A percentile compares a stretch with the other conserved stretches of the same genome.
Conservation (phyloP, 805 yeast species). For the Lipomyces oligophaga region DNA sequence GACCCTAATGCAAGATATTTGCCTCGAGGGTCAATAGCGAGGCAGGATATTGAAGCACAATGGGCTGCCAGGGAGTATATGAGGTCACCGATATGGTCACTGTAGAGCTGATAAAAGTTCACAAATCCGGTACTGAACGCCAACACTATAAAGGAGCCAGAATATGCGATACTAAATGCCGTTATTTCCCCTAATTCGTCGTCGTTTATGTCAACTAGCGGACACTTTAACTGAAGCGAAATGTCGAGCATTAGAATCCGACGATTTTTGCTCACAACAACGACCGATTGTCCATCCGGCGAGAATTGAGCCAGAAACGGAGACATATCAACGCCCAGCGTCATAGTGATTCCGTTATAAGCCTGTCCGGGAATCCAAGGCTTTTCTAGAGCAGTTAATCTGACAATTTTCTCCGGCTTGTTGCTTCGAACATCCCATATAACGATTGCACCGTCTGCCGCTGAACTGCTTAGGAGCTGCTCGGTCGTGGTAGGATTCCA, state of each 20-base stretch:
- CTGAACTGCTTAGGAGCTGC: slow-evolving; percentile 48
- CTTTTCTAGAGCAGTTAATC: neutral
- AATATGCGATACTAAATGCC: slow-evolving; percentile 40
- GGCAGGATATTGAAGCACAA: slow-evolving; percentile 47
- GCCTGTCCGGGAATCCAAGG: neutral
- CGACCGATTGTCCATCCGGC: slow-evolving; percentile 17
- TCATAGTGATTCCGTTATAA: neutral
- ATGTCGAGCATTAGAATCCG: neutral
- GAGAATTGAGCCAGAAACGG: slow-evolving; percentile 9
- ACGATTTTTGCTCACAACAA: neutral
- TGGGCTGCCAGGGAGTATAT: slow-evolving; percentile 43
- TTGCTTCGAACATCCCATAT: slow-evolving; percentile 47
- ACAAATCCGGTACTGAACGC: slow-evolving; percentile 51
- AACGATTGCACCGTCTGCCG: slow-evolving; percentile 44
- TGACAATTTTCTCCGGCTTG: neutral
- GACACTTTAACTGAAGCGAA: neutral
- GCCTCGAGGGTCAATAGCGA: slow-evolving; percentile 54
- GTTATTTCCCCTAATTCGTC: slow-evolving; percentile 34
- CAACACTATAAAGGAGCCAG: slow-evolving; percentile 40
- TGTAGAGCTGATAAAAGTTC: slow-evolving; percentile 30
- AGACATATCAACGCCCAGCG: neutral
- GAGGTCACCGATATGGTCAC: slow-evolving; percentile 2
- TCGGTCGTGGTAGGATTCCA: slow-evolving; percentile 51
- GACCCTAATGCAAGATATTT: slow-evolving; percentile 51
- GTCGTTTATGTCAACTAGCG: neutral